A percentile compares a stretch with the other conserved stretches of the same genome.
Conservation (phyloP, 2,329 filamentous ascomycete genomes). For the Penicillium sp. region DNA sequence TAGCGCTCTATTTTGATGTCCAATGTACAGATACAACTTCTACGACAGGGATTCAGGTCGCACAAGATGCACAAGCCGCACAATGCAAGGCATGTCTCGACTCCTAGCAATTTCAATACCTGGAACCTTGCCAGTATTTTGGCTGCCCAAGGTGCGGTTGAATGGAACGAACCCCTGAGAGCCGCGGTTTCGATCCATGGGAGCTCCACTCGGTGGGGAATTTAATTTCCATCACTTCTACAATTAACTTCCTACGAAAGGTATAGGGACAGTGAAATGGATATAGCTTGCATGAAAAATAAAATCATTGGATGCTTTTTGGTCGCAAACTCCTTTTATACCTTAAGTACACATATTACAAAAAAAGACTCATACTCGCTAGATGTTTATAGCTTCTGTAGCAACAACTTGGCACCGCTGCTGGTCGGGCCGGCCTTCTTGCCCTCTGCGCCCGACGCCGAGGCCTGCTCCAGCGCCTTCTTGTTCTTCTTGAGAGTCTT, state of each 20-base stretch:
- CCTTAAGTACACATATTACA: conserved; percentile 7
- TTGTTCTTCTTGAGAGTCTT: conserved; percentile 71
- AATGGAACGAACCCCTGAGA: conserved; percentile 25
- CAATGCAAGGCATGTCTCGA: not conserved
- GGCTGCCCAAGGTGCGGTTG: not conserved
- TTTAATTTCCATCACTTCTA: not conserved
- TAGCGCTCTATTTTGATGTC: not conserved
- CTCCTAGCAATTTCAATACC: not conserved
- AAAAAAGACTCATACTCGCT: conserved; percentile 3
- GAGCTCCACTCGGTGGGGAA: conserved; percentile 17
- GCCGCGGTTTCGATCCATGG: conserved; percentile 9
- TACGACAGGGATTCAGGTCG: not conserved
- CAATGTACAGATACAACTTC: not conserved
- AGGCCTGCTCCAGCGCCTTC: conserved; percentile 62
- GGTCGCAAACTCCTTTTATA: conserved; percentile 7
- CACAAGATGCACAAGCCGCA: not conserved
- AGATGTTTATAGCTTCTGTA: conserved; percentile 34
- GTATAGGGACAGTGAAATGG: not conserved
- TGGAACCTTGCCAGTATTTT: not conserved
- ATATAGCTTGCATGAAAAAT: not conserved
- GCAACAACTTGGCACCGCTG: conserved; percentile 46
- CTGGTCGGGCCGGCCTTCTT: conserved; percentile 42
- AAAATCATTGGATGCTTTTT: conserved; percentile 5
- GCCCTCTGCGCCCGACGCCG: conserved; percentile 56
- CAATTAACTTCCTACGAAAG: not conserved